phyloP scores from a whole-genome alignment of 176 grass and related monocot species.

The Saccharum officinarum region DNA sequence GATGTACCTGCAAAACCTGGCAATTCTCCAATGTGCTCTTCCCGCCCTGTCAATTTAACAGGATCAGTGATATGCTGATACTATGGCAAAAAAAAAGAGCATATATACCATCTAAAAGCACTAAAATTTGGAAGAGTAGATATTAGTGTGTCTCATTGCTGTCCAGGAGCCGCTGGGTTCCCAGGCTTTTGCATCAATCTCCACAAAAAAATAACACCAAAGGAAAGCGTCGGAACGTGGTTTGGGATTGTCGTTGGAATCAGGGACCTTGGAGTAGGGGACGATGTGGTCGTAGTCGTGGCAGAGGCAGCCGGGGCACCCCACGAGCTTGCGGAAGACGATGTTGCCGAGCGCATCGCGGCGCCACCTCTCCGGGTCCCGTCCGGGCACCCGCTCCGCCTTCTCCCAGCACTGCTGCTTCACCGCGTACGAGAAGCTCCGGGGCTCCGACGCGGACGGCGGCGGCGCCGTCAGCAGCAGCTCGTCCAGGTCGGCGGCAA shows the following conservation, averaged over 20 bases:
- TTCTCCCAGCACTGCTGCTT: slow-evolving; percentile 99
- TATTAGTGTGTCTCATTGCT: background rate
- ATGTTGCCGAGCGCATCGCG: slow-evolving; percentile 89
- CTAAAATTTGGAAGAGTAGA: background rate
- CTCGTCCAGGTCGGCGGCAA: slow-evolving; percentile 41
- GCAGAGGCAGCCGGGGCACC: slow-evolving; percentile 93
- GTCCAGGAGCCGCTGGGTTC: slow-evolving; percentile 1
- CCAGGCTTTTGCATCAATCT: background rate
- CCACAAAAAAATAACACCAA: background rate
- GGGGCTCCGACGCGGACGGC: slow-evolving; percentile 50
- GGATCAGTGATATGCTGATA: background rate
- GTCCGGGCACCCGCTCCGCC: slow-evolving; percentile 66
- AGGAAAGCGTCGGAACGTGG: background rate
- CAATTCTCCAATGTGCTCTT: slow-evolving; percentile 98
- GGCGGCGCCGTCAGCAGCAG: slow-evolving; percentile 39
- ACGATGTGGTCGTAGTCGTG: slow-evolving; percentile 98
- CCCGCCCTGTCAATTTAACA: slow-evolving; percentile 62
- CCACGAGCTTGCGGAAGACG: slow-evolving; percentile 95
- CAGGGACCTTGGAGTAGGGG: slow-evolving; percentile 81
- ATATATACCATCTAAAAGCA: background rate
- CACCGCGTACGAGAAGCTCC: slow-evolving; percentile 79
- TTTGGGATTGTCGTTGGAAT: background rate
- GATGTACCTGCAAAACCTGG: slow-evolving; percentile 89
- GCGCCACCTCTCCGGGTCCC: slow-evolving; percentile 91
- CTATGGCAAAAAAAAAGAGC: background rate